Conservation (phyloP, 2,329 filamentous ascomycete species). For the Penicillium sclerotiorum region DNA sequence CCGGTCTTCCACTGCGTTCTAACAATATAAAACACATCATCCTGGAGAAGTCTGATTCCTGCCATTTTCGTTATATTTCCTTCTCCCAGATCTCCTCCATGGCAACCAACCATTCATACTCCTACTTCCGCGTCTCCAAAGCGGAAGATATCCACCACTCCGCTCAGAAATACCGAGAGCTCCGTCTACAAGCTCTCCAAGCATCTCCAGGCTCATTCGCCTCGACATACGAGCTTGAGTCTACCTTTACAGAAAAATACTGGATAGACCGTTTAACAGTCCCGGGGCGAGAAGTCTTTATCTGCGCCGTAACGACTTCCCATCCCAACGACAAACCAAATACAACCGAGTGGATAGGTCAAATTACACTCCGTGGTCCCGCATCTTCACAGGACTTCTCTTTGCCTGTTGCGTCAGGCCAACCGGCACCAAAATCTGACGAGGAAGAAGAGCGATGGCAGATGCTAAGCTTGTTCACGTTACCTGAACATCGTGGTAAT, state of each 20-base stretch:
- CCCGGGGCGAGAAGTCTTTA: conserved; percentile 30
- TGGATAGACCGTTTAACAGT: conserved; percentile 31
- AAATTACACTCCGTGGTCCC: conserved; percentile 35
- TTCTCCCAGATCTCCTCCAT: not conserved
- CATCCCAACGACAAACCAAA: conserved; percentile 1
- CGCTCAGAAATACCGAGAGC: conserved; percentile 15
- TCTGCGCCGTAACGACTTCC: conserved; percentile 26
- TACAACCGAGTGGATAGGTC: conserved; percentile 32
- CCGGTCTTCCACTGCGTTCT: not conserved
- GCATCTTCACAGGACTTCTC: conserved; percentile 23
- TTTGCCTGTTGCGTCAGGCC: conserved; percentile 27
- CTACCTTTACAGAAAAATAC: conserved; percentile 22
- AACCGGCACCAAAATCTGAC: conserved; percentile 21
- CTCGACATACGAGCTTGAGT: conserved; percentile 35
- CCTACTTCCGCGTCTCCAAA: conserved; percentile 15
- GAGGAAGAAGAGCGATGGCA: conserved; percentile 33
- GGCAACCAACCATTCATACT: conserved; percentile 6
- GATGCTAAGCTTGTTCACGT: conserved; percentile 35
- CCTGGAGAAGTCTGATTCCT: not conserved
- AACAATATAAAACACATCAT: not conserved
- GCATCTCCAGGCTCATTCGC: conserved; percentile 31
- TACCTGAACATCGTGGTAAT: conserved; percentile 33
- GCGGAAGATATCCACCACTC: conserved; percentile 4
- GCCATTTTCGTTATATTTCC: not conserved
- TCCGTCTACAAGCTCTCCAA: conserved; percentile 33